Evolutionary conservation across 495 filamentous ascomycete species (phyloP).

Genomic region (Aspergillus bridgeri): DNA sequence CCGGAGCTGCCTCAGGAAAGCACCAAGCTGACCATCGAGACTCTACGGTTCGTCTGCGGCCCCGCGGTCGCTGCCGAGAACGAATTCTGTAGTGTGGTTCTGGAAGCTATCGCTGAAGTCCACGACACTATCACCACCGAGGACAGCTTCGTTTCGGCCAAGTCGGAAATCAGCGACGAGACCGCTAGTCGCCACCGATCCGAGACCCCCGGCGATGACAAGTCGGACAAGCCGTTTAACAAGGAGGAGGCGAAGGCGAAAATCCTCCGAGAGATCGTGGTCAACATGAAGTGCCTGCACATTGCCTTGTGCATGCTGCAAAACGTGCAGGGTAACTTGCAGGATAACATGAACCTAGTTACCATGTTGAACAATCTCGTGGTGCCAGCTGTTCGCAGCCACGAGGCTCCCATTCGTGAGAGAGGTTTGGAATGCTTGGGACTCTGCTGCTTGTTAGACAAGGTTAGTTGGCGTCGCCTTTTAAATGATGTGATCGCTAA

Average conservation of each 20-base stretch:
- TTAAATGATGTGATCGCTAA: not conserved
- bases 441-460: constrained; percentile 85
- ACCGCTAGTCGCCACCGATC: constrained; percentile 39
- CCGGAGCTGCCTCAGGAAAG: constrained; percentile 88
- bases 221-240: constrained; percentile 47
- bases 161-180: constrained; percentile 73
- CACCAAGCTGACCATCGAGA: constrained; percentile 82
- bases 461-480: constrained; percentile 41
- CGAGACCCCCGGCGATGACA: constrained; percentile 41
- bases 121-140: constrained; percentile 82
- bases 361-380: constrained; percentile 96
- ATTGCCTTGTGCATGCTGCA: constrained; percentile 97
- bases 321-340: constrained; percentile 79
- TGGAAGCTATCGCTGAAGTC: constrained; percentile 92
- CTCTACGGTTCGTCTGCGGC: constrained; percentile 76
- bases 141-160: constrained; percentile 89
- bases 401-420: constrained; percentile 90
- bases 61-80: constrained; percentile 73
- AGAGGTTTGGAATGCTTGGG: constrained; percentile 85
- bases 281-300: constrained; percentile 97
- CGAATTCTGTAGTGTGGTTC: constrained; percentile 88
- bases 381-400: constrained; percentile 87
- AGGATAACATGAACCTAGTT: constrained; percentile 81
- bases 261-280: constrained; percentile 82
- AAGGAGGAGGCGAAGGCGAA: constrained; percentile 77